Conservation (phyloP, 371 early-diverging fungal genomes). For the Cokeromyces recurvatus region DNA sequence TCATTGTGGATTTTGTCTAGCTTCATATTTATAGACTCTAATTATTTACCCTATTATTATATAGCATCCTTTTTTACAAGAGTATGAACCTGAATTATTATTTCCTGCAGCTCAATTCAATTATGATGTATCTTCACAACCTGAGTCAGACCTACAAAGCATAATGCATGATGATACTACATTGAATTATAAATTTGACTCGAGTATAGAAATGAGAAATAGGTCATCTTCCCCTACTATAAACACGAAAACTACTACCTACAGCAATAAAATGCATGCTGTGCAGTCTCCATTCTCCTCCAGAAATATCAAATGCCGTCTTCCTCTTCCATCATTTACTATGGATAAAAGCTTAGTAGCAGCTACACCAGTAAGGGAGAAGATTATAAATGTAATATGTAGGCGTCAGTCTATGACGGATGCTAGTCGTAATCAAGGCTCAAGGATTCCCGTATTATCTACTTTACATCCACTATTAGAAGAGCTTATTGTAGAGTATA, state of each 20-base stretch:
- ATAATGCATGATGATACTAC: slow-evolving; percentile 12
- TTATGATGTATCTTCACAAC: slow-evolving; percentile 8
- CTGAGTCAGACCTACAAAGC: slow-evolving; percentile 19
- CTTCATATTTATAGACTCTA: too few species aligned
- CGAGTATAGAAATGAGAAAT: too few species aligned
- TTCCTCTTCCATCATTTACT: slow-evolving; percentile 36
- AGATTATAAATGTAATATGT: slow-evolving; percentile 27
- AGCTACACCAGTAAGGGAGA: slow-evolving; percentile 28
- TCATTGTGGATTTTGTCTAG: too few species aligned
- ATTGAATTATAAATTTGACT: neutral
- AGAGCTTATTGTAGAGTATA: neutral
- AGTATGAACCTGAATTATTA: slow-evolving; percentile 34
- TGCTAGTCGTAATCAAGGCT: slow-evolving; percentile 35
- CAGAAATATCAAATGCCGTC: slow-evolving; percentile 34
- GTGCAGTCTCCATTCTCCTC: too few species aligned
- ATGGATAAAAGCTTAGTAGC: slow-evolving; percentile 20
- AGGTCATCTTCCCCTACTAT: too few species aligned
- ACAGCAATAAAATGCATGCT: neutral
- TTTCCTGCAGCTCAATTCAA: slow-evolving; percentile 26
- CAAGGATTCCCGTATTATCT: slow-evolving; percentile 38
- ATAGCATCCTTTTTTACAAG: slow-evolving; percentile 38
- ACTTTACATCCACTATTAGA: slow-evolving; percentile 15
- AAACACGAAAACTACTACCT: too few species aligned
- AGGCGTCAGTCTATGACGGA: slow-evolving; percentile 36
- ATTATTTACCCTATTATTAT: too few species aligned